Base-by-base conservation (phyloP, 1,284 basidiomycete species). In the Rhodotorula sp. region DNA sequence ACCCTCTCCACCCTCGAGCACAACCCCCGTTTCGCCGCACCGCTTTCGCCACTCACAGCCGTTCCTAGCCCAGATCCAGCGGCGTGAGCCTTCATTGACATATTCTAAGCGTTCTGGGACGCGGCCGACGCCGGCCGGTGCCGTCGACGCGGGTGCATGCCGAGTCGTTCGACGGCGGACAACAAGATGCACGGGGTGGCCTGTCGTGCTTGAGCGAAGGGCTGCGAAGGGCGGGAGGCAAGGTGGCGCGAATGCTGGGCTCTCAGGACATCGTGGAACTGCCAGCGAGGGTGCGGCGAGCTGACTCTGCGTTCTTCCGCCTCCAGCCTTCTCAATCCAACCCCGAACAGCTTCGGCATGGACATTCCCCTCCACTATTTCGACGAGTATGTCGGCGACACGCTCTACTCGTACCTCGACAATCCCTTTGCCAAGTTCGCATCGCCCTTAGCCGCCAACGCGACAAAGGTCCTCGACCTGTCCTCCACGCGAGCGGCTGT, bases 381-480 rank as follows among this genome's bases (percentile, higher is more conserved):
- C 66, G 93, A 97, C 83, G 85, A 90, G 62, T 86, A 85, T 79
- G 64, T 89, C 58, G 84, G 96, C 75, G 94, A 97, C 86, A 82
- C 82, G 66, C 80, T 89, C 51, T 97, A 90, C 85, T 87, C 91
- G 5, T 84, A 82, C 64, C 79, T 91, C 69, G 57, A 70, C 74
- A 71, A 75, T 60, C 85, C 86, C 24, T 86, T 88, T 78, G 78
- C 83, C 83, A 24, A 75, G 85, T 52, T 75, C 82, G 75, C 79
- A 22, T 76, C 79, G 20, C 34, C 79, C 49, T 36, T 79, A 49
- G 63, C 79, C 32, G 71, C 75, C 20, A 70, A 78, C n/a, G 63
- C 78, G 34, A 65, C 67, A 59, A 64, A 54, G n/a, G n/a, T 73
- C 76, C 62, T 76, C 81, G 67, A 76, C 81, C 15, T 78, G 81